phyloP scores from a whole-genome alignment of 1,139 yeast genomes.

The Yamadazyma pseudoaaseri region DNA sequence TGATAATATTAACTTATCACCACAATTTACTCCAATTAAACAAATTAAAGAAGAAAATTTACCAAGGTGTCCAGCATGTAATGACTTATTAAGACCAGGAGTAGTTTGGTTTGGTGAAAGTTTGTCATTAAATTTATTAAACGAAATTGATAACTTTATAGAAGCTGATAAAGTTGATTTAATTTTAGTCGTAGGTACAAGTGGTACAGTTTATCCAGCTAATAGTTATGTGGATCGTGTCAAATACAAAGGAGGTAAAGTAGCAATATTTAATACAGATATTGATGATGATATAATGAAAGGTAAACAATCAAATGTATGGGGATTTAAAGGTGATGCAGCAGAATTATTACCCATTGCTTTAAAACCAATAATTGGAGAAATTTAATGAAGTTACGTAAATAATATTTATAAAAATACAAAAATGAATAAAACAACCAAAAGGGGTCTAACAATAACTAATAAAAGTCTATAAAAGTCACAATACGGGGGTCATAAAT shows the following conservation, averaged over 20 bases:
- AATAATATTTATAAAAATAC: not conserved
- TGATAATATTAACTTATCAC: slow-evolving; percentile 35
- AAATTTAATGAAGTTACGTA: slow-evolving; percentile 6
- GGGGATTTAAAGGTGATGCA: slow-evolving; percentile 85
- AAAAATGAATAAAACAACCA: not conserved
- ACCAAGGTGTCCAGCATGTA: slow-evolving; percentile 79
- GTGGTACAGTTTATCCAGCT: slow-evolving; percentile 88
- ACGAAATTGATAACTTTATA: slow-evolving; percentile 71
- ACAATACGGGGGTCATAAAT: too few species aligned
- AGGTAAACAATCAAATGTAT: slow-evolving; percentile 43
- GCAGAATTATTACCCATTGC: slow-evolving; percentile 68
- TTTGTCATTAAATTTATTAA: slow-evolving; percentile 60
- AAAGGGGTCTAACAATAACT: too few species aligned
- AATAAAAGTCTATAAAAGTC: too few species aligned
- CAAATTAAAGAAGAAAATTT: slow-evolving; percentile 49
- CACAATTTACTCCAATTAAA: slow-evolving; percentile 48
- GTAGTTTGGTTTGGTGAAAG: slow-evolving; percentile 95
- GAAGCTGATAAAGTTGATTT: slow-evolving; percentile 60
- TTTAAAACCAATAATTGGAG: slow-evolving; percentile 49
- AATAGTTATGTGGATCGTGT: slow-evolving; percentile 85
- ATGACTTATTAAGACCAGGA: slow-evolving; percentile 68
- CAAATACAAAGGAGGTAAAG: slow-evolving; percentile 68
- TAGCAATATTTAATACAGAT: slow-evolving; percentile 80
- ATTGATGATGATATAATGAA: slow-evolving; percentile 43
- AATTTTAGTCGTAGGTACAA: slow-evolving; percentile 80